Conservation (phyloP, 2,329 filamentous ascomycete genomes). For the Alternaria gansuensis region DNA sequence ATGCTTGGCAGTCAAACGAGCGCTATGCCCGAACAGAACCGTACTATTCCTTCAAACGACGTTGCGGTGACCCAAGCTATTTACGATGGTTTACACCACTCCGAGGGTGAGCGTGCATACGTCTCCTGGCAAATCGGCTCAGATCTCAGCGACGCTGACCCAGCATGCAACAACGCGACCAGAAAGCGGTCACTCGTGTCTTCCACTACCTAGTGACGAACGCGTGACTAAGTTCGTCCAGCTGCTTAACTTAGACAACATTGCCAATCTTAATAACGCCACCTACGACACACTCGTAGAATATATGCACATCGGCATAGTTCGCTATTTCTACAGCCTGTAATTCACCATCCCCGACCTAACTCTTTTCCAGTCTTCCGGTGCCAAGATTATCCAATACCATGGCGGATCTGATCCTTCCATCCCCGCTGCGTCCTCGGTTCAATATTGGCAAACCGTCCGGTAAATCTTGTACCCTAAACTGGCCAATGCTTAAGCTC, state of each 20-base stretch:
- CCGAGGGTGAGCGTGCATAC: constrained; percentile 54
- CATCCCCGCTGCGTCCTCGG: constrained; percentile 63
- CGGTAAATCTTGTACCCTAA: constrained; percentile 60
- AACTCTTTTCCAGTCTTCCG: constrained; percentile 58
- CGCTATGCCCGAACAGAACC: constrained; percentile 43
- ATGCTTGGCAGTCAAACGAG: constrained; percentile 19
- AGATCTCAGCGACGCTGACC: constrained; percentile 48
- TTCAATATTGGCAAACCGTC: constrained; percentile 66
- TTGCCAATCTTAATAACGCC: constrained; percentile 46
- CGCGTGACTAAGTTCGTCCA: constrained; percentile 58
- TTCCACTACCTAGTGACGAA: constrained; percentile 48
- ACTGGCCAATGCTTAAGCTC: constrained; percentile 51
- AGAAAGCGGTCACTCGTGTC: constrained; percentile 48
- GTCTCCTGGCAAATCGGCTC: constrained; percentile 51
- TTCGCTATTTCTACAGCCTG: constrained; percentile 60
- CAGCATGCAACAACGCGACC: constrained; percentile 49
- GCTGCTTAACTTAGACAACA: constrained; percentile 42
- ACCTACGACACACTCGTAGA: constrained; percentile 66
- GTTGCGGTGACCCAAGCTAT: constrained; percentile 36
- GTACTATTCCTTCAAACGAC: constrained; percentile 46
- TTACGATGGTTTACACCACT: constrained; percentile 54
- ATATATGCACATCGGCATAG: constrained; percentile 63
- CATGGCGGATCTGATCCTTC: constrained; percentile 66
- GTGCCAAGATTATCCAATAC: constrained; percentile 67
- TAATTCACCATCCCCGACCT: constrained; percentile 66